phyloP scores from a whole-genome alignment of 768 basidiomycete genomes.

The Omphalotus guepiniiformis region DNA sequence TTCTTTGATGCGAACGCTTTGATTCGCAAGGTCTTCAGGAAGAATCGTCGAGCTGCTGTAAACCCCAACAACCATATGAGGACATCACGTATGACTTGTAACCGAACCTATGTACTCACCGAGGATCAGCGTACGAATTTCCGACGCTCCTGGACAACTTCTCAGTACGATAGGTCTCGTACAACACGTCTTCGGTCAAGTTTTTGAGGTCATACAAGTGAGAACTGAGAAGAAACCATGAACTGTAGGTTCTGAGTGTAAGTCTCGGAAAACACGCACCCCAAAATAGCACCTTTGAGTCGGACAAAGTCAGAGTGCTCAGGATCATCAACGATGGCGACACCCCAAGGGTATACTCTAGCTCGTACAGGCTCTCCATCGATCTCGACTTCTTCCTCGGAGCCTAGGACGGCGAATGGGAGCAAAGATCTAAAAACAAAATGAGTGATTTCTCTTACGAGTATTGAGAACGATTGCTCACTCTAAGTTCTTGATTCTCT shows the following conservation, averaged over 20 bases:
- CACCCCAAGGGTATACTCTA: conserved; percentile 88
- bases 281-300: conserved; percentile 74
- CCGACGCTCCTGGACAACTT: conserved; percentile 70
- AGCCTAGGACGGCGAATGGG: conserved; percentile 86
- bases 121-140: conserved; percentile 45
- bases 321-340: conserved; percentile 90
- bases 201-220: conserved; percentile 84
- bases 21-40: conserved; percentile 84
- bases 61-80: conserved; percentile 5
- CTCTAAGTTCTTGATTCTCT: conserved; percentile 86
- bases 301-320: conserved; percentile 84
- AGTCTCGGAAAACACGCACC: conserved; percentile 33
- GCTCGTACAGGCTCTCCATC: conserved; percentile 77
- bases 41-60: conserved; percentile 63
- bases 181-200: conserved; percentile 78
- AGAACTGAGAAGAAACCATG: conserved; percentile 39
- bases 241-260: not conserved
- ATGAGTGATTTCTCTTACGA: conserved; percentile 1
- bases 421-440: conserved; percentile 47
- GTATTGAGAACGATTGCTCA: conserved; percentile 25
- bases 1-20: conserved; percentile 85
- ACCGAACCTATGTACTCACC: conserved; percentile 26
- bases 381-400: conserved; percentile 81
- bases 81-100: not conserved
- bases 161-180: conserved; percentile 88